A percentile compares a stretch with the other conserved stretches of the same genome.
phyloP scores from a whole-genome alignment of 2,329 filamentous ascomycete genomes.

The Knoxdaviesia capensis region DNA sequence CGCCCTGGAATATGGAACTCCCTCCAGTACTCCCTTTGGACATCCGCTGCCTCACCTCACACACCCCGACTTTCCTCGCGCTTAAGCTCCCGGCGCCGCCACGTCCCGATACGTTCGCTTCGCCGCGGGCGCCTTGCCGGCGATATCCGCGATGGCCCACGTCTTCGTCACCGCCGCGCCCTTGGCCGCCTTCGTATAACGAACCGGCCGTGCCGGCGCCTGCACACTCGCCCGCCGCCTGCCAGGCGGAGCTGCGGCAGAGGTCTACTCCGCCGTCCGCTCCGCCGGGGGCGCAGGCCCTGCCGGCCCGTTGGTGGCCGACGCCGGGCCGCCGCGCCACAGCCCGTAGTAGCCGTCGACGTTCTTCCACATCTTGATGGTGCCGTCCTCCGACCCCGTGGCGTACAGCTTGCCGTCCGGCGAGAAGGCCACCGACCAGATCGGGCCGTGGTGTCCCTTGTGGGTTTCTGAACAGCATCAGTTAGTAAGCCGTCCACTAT shows the following conservation, averaged over 20 bases:
- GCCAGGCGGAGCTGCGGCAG: background rate
- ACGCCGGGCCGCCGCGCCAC: conserved; percentile 30
- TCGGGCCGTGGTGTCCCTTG: conserved; percentile 91
- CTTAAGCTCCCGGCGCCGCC: no score
- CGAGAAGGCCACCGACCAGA: conserved; percentile 90
- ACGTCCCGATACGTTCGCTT: no score
- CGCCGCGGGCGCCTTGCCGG: no score
- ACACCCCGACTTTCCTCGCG: no score
- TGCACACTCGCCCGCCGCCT: conserved; percentile 1
- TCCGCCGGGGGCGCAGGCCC: no score
- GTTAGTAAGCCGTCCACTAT: conserved; percentile 3
- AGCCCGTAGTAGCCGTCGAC: conserved; percentile 44
- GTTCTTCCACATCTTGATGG: conserved; percentile 79
- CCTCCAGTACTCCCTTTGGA: background rate
- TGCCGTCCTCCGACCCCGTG: conserved; percentile 91
- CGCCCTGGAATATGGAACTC: background rate
- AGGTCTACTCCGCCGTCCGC: conserved; percentile 5
- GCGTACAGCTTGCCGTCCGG: conserved; percentile 93
- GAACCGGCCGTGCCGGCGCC: background rate
- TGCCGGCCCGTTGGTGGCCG: conserved; percentile 1
- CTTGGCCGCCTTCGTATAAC: no score
- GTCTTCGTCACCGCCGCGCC: no score
- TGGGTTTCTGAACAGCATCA: conserved; percentile 45
- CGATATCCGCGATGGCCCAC: no score
- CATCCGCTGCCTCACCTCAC: no score